Evolutionary conservation across 495 filamentous ascomycete species (phyloP), one percentile per base, ranked within the genome.

Genomic region (Daldinia vernicosa): DNA sequence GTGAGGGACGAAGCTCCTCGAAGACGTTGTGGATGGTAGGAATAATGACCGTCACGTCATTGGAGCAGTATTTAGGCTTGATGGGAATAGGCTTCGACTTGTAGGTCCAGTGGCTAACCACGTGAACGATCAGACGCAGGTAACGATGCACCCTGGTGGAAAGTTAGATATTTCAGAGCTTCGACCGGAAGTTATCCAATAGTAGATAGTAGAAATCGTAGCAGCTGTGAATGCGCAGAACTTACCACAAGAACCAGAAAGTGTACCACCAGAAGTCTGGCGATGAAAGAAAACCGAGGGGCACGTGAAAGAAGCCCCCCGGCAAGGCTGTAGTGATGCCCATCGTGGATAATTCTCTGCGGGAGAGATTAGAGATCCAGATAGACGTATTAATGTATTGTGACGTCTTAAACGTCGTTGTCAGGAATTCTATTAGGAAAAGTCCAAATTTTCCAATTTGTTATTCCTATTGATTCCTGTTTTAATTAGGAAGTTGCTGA

Each of bases 1-100:
- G 71, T 15, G 84, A 85, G 11, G 80, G 76, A 37, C 79, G 80
- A 27, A 88, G 80, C 45, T 88, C 84, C 62, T 86, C 81, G 30
- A 86, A 84, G 43, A 66, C 78, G 67, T 87, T 85, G 47, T 84
- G 78, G 27, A 87, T 78, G n/a, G 84, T 86, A 1, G 86, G 86
- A 26, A 89, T 75, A 50, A 89, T 82, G 51, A 87, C 83, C 2
- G 85, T 86, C 69, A 88, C 85, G 70, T 88, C 84, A 17, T 73
- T 58, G 17, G 80, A 74, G 12, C 54, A 76, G 68, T 83, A 80
- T 15, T 57, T 78, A 8, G 82, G 80, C 22, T 77, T 69, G 3
- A 32, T 43, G 2, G 74, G 78, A 14, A 82, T 80, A 2, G 75
- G 74, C 6, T 80, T 69, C 3, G 81, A 76, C 14, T 75, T 75